Evolutionary conservation across 306 rosid genomes (phyloP), one percentile per base, ranked within the genome.

Genomic region (Elaeagnus macrophylla): DNA sequence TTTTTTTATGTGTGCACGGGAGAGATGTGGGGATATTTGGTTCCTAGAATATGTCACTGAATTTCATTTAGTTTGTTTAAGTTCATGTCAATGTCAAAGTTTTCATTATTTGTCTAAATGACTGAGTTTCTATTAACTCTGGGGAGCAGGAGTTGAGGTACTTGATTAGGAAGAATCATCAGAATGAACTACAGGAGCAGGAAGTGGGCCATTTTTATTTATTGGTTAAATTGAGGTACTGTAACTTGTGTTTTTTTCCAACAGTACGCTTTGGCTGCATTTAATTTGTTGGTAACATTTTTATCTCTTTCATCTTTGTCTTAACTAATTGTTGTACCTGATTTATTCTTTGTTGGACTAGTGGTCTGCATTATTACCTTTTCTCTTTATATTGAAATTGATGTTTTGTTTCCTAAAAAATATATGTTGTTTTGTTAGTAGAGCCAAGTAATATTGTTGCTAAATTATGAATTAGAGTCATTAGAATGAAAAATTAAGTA

Each of bases 161-260:
- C 48, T 72, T 60, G 53, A 64, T 75, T 68, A 53, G 57, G 25
- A 67, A 58, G 74, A 65, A 62, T 56, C 65, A 9, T 35, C 50
- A 67, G 68, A 66, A 81, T 60, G 81, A 78, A 54, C 54, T 32
- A 45, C 59, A 59, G 50, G 63, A 69, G 38, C 71, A 16, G 73
- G 91, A 68, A 77, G 56, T 57, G 43, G 62, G 62, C 65, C 72
- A 82, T 61, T 82, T 91, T 51, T 72, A 86, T 78, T 64, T 72
- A 32, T 67, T 86, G 60, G 75, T 75, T 58, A 91, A 81, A 77
- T 75, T 74, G 70, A 91, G 97, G 97, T 90, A 65, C 44, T 14
- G 44, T 51, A 37, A 48, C 47, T 39, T 9, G 12, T 62, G 63
- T 13, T 9, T 37, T 42, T 17, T 19, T 14, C 25, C 20, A 3